These are phyloP conservation scores for Immersiella caudata DNA, from an alignment of 495 filamentous ascomycete species.

Conservation along the genomic window DNA sequence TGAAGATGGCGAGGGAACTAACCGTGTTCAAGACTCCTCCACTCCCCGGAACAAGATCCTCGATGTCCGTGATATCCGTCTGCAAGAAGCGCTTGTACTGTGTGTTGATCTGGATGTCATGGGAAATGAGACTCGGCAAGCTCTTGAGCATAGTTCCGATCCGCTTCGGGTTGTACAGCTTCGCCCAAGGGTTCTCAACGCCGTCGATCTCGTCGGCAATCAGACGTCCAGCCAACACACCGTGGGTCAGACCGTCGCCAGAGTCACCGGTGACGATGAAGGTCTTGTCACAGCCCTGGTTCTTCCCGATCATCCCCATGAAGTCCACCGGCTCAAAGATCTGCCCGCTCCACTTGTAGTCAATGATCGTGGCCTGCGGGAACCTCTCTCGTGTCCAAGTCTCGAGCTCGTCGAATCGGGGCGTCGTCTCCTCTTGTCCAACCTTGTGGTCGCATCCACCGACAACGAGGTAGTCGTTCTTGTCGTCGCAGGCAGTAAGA, in stretches of 20 bases:
- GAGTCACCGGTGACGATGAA: conserved; percentile 62
- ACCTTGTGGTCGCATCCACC: conserved; percentile 65
- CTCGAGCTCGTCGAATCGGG: conserved; percentile 52
- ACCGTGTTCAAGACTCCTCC: conserved; percentile 57
- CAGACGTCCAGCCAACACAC: conserved; percentile 54
- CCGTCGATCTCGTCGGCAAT: conserved; percentile 59
- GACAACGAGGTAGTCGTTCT: conserved; percentile 60
- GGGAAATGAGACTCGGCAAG: conserved; percentile 42
- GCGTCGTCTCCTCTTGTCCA: conserved; percentile 52
- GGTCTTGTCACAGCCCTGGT: conserved; percentile 52
- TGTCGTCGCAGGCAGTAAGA: conserved; percentile 54
- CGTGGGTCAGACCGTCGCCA: conserved; percentile 63
- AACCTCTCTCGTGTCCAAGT: conserved; percentile 57
- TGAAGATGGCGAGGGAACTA: conserved; percentile 12
- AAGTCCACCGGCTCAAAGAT: conserved; percentile 59
- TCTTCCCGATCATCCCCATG: conserved; percentile 59
- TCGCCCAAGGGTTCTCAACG: conserved; percentile 50
- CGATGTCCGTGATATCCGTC: conserved; percentile 59
- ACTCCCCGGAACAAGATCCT: conserved; percentile 50
- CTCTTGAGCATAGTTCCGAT: conserved; percentile 38
- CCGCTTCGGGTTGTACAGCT: conserved; percentile 54
- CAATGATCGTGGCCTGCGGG: conserved; percentile 49
- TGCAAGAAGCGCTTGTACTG: conserved; percentile 61
- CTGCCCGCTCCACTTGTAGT: conserved; percentile 62
- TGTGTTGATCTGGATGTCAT: conserved; percentile 57